phyloP scores from a whole-genome alignment of 83 land plant species.

The Picea engelmannii region DNA sequence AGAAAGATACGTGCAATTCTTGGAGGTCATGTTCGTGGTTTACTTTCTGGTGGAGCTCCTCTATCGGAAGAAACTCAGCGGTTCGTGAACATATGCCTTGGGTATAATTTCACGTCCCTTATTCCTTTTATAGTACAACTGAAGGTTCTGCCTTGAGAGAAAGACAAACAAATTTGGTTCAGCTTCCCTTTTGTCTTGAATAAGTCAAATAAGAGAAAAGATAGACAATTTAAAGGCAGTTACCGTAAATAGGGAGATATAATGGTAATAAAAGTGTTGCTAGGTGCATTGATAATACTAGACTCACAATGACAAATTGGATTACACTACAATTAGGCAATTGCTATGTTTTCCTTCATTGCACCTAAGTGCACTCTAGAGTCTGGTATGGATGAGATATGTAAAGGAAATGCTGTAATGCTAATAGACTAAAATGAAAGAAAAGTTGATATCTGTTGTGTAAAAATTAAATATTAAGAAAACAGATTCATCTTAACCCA shows the following conservation, averaged over 20 bases:
- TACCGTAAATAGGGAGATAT: neutral
- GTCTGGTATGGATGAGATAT: too few species aligned
- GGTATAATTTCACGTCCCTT: slow-evolving; percentile 41
- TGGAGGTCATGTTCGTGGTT: slow-evolving; percentile 86
- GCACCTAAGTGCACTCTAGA: too few species aligned
- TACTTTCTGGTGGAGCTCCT: slow-evolving; percentile 98
- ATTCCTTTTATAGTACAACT: slow-evolving; percentile 3
- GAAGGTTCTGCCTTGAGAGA: neutral
- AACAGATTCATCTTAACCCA: too few species aligned
- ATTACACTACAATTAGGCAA: neutral
- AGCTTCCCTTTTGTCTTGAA: neutral
- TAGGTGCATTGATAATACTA: neutral
- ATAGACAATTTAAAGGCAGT: neutral
- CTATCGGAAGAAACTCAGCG: slow-evolving; percentile 95
- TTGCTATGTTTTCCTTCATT: neutral
- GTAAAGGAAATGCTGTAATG: too few species aligned
- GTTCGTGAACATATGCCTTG: slow-evolving; percentile 94
- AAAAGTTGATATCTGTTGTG: too few species aligned
- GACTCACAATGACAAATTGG: neutral
- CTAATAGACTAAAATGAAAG: too few species aligned
- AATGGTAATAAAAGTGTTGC: neutral
- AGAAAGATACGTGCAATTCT: slow-evolving; percentile 71
- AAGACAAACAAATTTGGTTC: neutral
- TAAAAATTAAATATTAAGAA: too few species aligned
- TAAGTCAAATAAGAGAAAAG: neutral